Evolutionary conservation across 192 early-diverging fungal species (phyloP).

Genomic region (Rhizophlyctis rosea): DNA sequence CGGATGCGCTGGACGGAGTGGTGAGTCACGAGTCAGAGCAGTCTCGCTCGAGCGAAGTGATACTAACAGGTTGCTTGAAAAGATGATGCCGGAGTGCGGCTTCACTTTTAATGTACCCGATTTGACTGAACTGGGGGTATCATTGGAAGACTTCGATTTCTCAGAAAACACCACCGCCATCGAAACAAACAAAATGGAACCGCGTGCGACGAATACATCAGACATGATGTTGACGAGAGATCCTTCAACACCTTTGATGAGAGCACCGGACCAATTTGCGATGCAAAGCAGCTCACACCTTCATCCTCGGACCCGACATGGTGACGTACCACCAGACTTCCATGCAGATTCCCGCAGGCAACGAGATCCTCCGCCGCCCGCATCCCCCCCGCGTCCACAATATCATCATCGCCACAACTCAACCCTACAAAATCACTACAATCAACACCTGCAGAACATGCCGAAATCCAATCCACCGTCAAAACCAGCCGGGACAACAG

Average conservation of each 20-base stretch:
- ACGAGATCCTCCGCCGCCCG: neutral
- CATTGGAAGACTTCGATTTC: neutral
- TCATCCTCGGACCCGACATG: no score
- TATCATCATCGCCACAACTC: no score
- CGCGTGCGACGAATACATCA: neutral
- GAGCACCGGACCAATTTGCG: no score
- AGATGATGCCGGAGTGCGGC: neutral
- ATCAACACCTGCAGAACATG: neutral
- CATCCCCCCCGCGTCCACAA: neutral
- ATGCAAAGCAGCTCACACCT: no score
- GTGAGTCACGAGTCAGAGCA: neutral
- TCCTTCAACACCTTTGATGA: no score
- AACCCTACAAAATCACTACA: neutral
- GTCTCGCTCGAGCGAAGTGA: neutral
- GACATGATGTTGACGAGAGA: no score
- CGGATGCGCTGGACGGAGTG: slow-evolving; percentile 1
- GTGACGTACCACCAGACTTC: neutral
- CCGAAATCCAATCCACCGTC: neutral
- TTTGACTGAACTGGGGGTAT: neutral
- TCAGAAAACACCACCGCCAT: neutral
- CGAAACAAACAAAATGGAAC: neutral
- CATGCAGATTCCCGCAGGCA: neutral
- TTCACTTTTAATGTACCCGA: neutral
- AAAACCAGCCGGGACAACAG: neutral
- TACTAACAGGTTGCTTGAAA: neutral